Conservation (phyloP, 169 alveolate genomes). For the Plasmodium yoelii region DNA sequence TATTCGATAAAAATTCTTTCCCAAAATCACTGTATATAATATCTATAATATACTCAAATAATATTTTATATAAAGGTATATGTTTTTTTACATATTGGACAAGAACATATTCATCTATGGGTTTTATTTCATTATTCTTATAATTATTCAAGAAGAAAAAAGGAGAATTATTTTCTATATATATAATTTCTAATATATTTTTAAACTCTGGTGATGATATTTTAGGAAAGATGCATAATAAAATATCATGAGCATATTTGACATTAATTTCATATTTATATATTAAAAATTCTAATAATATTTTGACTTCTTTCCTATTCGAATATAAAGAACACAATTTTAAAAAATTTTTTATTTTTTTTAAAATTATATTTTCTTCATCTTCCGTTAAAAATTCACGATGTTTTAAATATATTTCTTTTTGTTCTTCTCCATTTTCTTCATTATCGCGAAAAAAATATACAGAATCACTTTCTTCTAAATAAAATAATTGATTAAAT, state of each 20-base stretch:
- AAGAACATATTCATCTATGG: conserved; percentile 25
- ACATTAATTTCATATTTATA: conserved; percentile 73
- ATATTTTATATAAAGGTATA: conserved; percentile 41
- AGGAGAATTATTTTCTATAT: conserved; percentile 48
- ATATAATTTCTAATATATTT: conserved; percentile 58
- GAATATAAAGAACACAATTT: conserved; percentile 55
- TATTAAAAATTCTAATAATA: conserved; percentile 50
- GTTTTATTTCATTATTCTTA: conserved; percentile 17
- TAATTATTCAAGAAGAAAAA: conserved; percentile 50
- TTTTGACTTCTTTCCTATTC: conserved; percentile 54
- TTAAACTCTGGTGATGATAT: conserved; percentile 16
- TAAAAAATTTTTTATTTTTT: conserved; percentile 52
- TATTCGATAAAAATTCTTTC: neutral
- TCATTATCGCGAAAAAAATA: neutral
- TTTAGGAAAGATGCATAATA: conserved; percentile 42
- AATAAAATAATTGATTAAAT: conserved; percentile 29
- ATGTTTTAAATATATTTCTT: conserved; percentile 47
- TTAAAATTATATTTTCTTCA: conserved; percentile 38
- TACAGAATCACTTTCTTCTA: conserved; percentile 31
- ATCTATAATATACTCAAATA: conserved; percentile 32
- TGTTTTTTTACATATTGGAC: conserved; percentile 53
- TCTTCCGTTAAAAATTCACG: conserved; percentile 67
- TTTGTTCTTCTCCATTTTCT: conserved; percentile 10
- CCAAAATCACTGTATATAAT: neutral
- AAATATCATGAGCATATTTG: conserved; percentile 54